A percentile compares a stretch with the other conserved stretches of the same genome.
Conservation (phyloP, 805 yeast genomes). For the Yarrowia phangngaensis region DNA sequence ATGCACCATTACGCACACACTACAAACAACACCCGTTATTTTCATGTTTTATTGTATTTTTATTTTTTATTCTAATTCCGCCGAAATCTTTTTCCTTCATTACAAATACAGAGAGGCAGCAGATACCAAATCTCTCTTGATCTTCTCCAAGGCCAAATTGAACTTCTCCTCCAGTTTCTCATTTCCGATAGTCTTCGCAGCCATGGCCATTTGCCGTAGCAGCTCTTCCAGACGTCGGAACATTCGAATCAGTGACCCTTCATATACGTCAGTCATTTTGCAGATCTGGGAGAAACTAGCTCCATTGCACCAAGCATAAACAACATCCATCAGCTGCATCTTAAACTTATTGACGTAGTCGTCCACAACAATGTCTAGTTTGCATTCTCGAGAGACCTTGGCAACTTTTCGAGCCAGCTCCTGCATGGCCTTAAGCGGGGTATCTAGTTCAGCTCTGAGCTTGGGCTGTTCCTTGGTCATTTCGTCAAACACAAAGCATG, state of each 20-base stretch:
- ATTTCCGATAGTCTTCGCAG: slow-evolving; percentile 94
- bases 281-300: slow-evolving; percentile 95
- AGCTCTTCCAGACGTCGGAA: slow-evolving; percentile 92
- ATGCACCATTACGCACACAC: too few species aligned
- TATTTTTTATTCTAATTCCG: not conserved
- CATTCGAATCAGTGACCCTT: slow-evolving; percentile 92
- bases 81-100: not conserved
- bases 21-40: too few species aligned
- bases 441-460: slow-evolving; percentile 83
- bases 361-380: slow-evolving; percentile 83
- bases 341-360: slow-evolving; percentile 90
- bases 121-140: slow-evolving; percentile 93
- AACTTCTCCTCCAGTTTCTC: slow-evolving; percentile 78
- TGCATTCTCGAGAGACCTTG: slow-evolving; percentile 81
- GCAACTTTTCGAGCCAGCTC: slow-evolving; percentile 92
- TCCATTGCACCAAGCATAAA: slow-evolving; percentile 93
- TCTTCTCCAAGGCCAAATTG: slow-evolving; percentile 77
- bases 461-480: slow-evolving; percentile 82
- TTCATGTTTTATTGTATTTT: too few species aligned
- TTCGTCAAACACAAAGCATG: slow-evolving; percentile 97
- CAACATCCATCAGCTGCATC: slow-evolving; percentile 95
- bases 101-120: slow-evolving; percentile 85
- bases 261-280: slow-evolving; percentile 98
- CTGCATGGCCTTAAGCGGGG: slow-evolving; percentile 81
- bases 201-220: slow-evolving; percentile 81